Evolutionary conservation across 805 yeast genomes (phyloP).

Genomic region (Scheffersomyces stipitis): DNA sequence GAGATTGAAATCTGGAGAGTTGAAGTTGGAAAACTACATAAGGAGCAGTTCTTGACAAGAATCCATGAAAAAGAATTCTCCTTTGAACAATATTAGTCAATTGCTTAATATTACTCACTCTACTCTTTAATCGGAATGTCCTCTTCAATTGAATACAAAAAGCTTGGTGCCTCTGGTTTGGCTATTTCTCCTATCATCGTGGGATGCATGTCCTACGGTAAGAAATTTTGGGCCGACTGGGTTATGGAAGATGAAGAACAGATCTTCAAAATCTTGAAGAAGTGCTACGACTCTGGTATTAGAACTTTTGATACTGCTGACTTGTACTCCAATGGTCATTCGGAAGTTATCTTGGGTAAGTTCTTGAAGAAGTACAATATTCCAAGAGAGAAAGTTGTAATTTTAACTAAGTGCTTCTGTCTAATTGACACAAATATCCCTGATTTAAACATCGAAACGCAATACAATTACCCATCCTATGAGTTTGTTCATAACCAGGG

Average conservation of each 20-base stretch:
- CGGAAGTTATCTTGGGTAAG: no score
- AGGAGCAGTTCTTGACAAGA: no score
- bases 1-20: no score
- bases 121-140: no score
- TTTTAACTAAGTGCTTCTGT: conserved; percentile 44
- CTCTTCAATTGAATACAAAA: no score
- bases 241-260: conserved; percentile 46
- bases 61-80: no score
- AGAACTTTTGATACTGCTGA: conserved; percentile 54
- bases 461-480: not conserved
- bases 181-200: conserved; percentile 46
- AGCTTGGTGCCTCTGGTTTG: no score
- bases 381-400: conserved; percentile 55
- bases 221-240: conserved; percentile 44
- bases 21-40: no score
- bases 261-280: no score
- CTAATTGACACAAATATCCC: conserved; percentile 8
- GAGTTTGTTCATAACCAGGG: conserved; percentile 36
- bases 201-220: conserved; percentile 57
- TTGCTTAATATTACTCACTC: no score
- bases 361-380: conserved; percentile 51
- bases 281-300: conserved; percentile 45
- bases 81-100: no score
- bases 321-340: conserved; percentile 46
- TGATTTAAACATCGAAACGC: conserved; percentile 1